These are phyloP conservation scores for Penicillium polonicum DNA, from an alignment of 2,329 filamentous ascomycete genomes.

Conservation along the genomic window DNA sequence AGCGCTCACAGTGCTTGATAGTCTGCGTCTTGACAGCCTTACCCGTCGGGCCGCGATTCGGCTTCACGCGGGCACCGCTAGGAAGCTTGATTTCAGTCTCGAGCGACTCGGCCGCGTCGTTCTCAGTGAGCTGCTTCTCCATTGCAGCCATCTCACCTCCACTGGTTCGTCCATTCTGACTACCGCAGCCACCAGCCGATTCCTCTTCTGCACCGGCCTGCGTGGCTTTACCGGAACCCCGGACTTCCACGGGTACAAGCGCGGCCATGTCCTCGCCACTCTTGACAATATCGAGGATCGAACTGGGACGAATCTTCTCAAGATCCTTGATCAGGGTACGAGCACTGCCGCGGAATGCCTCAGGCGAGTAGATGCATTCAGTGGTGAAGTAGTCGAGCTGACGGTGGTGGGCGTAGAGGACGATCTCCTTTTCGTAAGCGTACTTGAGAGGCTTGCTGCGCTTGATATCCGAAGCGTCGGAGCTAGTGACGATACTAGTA, in stretches of 20 bases:
- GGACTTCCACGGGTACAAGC: conserved; percentile 66
- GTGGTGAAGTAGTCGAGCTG: conserved; percentile 97
- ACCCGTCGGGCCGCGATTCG: conserved; percentile 31
- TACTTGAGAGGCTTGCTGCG: conserved; percentile 97
- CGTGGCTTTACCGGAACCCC: conserved; percentile 25
- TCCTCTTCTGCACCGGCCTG: conserved; percentile 48
- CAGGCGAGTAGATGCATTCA: conserved; percentile 96
- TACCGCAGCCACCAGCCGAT: conserved; percentile 70
- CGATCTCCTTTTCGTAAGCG: conserved; percentile 98
- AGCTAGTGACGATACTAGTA: conserved; percentile 83
- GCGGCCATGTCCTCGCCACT: conserved; percentile 96
- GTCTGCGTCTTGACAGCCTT: conserved; percentile 59
- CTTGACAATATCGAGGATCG: conserved; percentile 89
- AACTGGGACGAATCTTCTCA: conserved; percentile 87
- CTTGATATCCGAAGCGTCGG: conserved; percentile 80
- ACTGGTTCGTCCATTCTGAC: conserved; percentile 62
- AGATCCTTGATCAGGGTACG: conserved; percentile 91
- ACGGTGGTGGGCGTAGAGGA: conserved; percentile 95
- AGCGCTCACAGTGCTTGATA: conserved; percentile 79
- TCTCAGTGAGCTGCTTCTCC: conserved; percentile 68
- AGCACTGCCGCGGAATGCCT: conserved; percentile 92
- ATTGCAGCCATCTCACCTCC: conserved; percentile 79
- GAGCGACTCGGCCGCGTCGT: conserved; percentile 59
- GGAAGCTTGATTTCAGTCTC: conserved; percentile 65
- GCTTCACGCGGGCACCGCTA: conserved; percentile 21